Base-by-base conservation (phyloP, 495 filamentous ascomycete genomes). In the Emericellopsis terricola region DNA sequence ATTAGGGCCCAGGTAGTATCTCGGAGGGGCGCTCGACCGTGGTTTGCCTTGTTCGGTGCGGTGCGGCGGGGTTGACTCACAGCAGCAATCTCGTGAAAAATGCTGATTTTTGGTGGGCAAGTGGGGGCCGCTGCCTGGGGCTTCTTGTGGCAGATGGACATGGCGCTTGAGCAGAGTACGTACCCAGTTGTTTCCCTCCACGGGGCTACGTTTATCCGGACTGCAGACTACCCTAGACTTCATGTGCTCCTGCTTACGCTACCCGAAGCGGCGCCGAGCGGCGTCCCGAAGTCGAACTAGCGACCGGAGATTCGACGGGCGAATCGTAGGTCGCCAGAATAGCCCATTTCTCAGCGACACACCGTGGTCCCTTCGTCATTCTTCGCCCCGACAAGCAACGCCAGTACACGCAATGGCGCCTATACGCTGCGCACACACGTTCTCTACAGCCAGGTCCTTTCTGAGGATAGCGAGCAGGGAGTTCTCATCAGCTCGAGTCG, bases 81-180 rank as follows among this genome's bases (percentile, higher is more conserved):
- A 35, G 24, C 13, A 17, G 19, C 11, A 35, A 15, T 10, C 6
- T 27, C 33, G n/a, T n/a, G 16, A 35, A 35, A 35, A 35, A 26
- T 35, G n/a, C 20, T 18, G 33, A 35, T 27, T 27, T 35, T 35
- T 35, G 33, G 33, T 35, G 33, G 33, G 33, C 23, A 26, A 35
- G 21, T 19, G 24, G 33, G 33, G 33, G 33, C 31, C n/a, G n/a
- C n/a, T n/a, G n/a, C n/a, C n/a, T 26, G 23, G 23, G 19, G 21
- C n/a, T 8, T 10, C 33, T 35, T 35, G 33, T 19, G 33, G 33
- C 33, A 26, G 17, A 35, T 19, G 15, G 33, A 35, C 13, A 26
- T 6, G 23, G n/a, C n/a, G n/a, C n/a, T n/a, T n/a, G n/a, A n/a
- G n/a, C n/a, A n/a, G n/a, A n/a, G 23, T 26, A 26, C 23, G 23